Evolutionary conservation across 257 asterid genomes (phyloP).

Genomic region (Nemophila menziesii): DNA sequence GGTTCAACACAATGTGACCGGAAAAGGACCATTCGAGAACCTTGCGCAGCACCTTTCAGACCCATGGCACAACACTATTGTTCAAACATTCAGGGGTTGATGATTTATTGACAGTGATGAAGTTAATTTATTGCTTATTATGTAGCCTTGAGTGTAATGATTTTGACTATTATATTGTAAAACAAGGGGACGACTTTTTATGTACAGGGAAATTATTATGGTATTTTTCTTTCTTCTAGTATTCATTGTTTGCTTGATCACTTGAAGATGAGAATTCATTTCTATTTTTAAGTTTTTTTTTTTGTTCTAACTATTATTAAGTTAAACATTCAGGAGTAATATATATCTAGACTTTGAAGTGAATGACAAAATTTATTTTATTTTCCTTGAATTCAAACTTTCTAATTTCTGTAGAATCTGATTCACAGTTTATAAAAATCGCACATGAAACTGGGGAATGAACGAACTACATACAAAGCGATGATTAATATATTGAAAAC

Average conservation of each 20-base stretch:
- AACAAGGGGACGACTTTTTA: slow-evolving; percentile 9
- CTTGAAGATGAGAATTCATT: neutral
- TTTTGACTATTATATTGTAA: slow-evolving; percentile 24
- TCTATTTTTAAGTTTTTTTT: too few species aligned
- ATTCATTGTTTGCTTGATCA: slow-evolving; percentile 4
- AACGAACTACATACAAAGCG: too few species aligned
- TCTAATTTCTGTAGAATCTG: neutral
- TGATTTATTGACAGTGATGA: slow-evolving; percentile 5
- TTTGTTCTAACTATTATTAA: too few species aligned
- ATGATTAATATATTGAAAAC: too few species aligned
- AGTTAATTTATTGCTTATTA: slow-evolving; percentile 1
- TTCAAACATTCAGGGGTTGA: slow-evolving; percentile 50
- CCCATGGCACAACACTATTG: slow-evolving; percentile 97
- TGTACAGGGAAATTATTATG: slow-evolving; percentile 38
- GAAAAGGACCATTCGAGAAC: slow-evolving; percentile 91
- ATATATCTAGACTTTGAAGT: too few species aligned
- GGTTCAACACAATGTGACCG: slow-evolving; percentile 89
- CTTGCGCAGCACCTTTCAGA: slow-evolving; percentile 82
- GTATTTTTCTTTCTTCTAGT: slow-evolving; percentile 16
- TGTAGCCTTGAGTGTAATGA: slow-evolving; percentile 18
- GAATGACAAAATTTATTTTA: too few species aligned
- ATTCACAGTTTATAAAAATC: neutral
- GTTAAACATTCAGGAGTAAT: too few species aligned
- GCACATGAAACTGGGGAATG: neutral
- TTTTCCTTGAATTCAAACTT: neutral